Base-by-base conservation (phyloP, 176 grass and related monocot genomes). In the Hsuehochloa calcarea region DNA sequence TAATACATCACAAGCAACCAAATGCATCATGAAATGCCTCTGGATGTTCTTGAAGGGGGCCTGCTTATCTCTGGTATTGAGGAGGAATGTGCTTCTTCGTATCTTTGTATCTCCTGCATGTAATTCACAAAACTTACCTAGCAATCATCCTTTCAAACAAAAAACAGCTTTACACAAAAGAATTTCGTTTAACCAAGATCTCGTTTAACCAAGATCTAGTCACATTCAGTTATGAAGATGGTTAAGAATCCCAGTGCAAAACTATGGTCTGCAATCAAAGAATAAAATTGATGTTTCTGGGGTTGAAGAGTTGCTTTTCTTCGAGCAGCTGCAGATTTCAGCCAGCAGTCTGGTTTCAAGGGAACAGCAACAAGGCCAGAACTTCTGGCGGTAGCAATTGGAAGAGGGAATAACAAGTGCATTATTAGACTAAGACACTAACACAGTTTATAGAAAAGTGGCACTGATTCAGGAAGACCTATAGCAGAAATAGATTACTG, bases 101-200 rank as follows among this genome's bases (percentile, higher is more conserved):
- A 90, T 89, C 82, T 91, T 82, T 88, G 82, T 72, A 93, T 90
- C 74, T 98, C 96, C 96, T 96, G 86, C 84, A 84, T 72, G 83
- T 58, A 45, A 85, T 29, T 68, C 62, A 86, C 20, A 19, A 52
- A 75, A 70, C 76, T 87, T 85, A 84, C 25, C 15, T 73, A 74
- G 0, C 29, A 75, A 62, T 79, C 27, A 88, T 79, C 22, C 34
- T 63, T 25, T 66, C 11, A 16, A 43, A 29, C 5, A 2, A 82
- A 46, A 83, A 71, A 17, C 58, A 67, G 31, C 20, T 78, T 82
- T 68, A 64, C 49, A 80, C 13, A 50, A 67, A 77, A 8, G 66
- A 47, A 51, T 13, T 22, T 43, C 5, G 26, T 77, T 70, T 29
- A 46, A 68, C 23, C 35, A 81, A n/a, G 23, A 19, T 66, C 31